Evolutionary conservation across 1,284 basidiomycete genomes (phyloP), one percentile per base, ranked within the genome.

Genomic region (Ceratobasidium sp.): DNA sequence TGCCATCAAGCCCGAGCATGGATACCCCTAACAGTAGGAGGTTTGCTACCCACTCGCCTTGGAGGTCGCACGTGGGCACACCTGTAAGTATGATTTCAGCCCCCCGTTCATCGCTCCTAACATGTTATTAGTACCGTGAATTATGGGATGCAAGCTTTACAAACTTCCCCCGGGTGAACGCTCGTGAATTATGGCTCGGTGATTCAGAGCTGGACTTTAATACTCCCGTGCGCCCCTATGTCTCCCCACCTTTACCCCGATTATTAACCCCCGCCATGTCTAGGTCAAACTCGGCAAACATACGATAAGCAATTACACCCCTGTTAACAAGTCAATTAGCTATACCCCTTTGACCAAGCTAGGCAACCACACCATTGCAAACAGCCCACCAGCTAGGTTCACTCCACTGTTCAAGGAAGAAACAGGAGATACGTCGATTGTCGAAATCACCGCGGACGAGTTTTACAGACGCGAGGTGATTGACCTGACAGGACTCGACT

Each of bases 41-140:
- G 29, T 27, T 45, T 5, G 31, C 32, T 3, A 50, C 32, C 25
- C n/a, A 40, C 40, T 64, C 60, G 12, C 49, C 60, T 5, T 64
- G 60, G 60, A 64, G 60, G 34, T 64, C 60, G 17, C 60, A 64
- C n/a, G 49, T 64, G 3, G 60, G 60, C 12, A 64, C 60, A 27
- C 60, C 60, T 13, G 60, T 64, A 42, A 64, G 60, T 27, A 10
- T 5, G 4, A 32, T 45, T 31, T 5, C 20, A n/a, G 10, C 20
- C 49, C 15, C 35, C 58, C 5, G 49, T 31, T 17, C 22, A 5
- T 45, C 29, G 6, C 27, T 7, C 38, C 17, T 50, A 27, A 50
- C 7, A 22, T 15, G 25, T 4, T 25, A 25, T 6, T 29, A 64
- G 60, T 64, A 64, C 31, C 60, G 60, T n/a, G 60, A 64, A 29